phyloP scores from a whole-genome alignment of 257 asterid genomes.

The Cruciata laevipes region DNA sequence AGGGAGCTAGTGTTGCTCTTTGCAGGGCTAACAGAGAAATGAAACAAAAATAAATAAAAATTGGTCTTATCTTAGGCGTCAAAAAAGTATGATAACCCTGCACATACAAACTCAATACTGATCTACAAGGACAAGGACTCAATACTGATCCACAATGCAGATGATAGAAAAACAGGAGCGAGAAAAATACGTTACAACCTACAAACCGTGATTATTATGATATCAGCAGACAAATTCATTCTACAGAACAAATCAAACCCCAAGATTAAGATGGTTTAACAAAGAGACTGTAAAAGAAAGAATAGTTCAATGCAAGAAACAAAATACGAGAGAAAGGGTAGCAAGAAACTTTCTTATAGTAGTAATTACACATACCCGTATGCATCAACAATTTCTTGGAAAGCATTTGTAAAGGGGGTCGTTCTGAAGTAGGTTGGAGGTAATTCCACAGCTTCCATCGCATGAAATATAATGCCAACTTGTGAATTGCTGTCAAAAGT shows the following conservation, averaged over 20 bases:
- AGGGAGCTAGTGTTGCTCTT: background rate
- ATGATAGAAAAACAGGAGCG: background rate
- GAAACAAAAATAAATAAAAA: too few species aligned
- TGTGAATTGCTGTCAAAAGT: constrained; percentile 91
- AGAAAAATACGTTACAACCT: background rate
- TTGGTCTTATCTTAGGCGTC: background rate
- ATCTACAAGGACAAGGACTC: background rate
- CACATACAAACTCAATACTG: background rate
- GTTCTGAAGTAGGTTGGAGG: constrained; percentile 95
- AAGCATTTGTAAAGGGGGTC: constrained; percentile 68
- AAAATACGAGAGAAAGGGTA: background rate
- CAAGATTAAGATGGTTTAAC: background rate
- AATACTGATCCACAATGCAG: background rate
- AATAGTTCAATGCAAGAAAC: background rate
- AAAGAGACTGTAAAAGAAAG: background rate
- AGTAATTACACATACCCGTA: constrained; percentile 52
- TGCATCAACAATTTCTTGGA: constrained; percentile 98
- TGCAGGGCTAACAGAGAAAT: background rate
- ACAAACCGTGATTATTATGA: background rate
- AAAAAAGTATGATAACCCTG: background rate
- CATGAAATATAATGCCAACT: constrained; percentile 89
- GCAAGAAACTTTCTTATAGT: background rate
- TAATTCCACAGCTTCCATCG: constrained; percentile 71
- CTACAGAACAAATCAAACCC: background rate
- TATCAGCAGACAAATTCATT: background rate